Conservation (phyloP, 257 asterid genomes). For the Fraxinus pennsylvanica region DNA sequence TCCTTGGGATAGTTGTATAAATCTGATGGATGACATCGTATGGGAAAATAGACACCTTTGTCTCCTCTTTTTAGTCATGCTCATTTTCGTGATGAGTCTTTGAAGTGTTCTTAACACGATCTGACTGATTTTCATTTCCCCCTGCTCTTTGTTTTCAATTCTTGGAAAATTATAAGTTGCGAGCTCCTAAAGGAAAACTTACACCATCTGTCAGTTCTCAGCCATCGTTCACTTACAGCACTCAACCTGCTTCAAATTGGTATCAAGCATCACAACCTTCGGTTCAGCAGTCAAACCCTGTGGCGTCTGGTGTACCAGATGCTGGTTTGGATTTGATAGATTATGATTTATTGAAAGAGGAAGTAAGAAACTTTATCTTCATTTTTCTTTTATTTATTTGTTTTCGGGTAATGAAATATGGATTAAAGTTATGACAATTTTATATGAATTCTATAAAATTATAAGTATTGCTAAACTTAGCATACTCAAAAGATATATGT, state of each 20-base stretch:
- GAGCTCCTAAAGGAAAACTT: slow-evolving; percentile 37
- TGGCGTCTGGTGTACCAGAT: slow-evolving; percentile 13
- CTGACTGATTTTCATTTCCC: background rate
- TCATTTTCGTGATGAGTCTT: background rate
- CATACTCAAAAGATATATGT: too few relatives aligned
- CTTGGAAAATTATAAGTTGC: slow-evolving; percentile 23
- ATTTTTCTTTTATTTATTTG: background rate
- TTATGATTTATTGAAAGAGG: slow-evolving; percentile 27
- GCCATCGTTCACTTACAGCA: slow-evolving; percentile 26
- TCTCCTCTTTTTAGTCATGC: background rate
- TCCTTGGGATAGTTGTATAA: too few relatives aligned
- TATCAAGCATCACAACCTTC: slow-evolving; percentile 21
- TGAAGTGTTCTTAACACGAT: background rate
- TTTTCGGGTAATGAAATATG: background rate
- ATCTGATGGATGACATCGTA: too few relatives aligned
- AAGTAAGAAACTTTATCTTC: slow-evolving; percentile 5
- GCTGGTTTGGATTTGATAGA: slow-evolving; percentile 24
- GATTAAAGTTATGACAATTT: background rate
- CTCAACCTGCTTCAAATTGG: slow-evolving; percentile 12
- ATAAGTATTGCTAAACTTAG: too few relatives aligned
- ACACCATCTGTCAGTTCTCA: slow-evolving; percentile 25
- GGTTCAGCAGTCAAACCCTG: slow-evolving; percentile 26
- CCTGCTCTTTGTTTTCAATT: background rate
- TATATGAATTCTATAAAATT: too few relatives aligned
- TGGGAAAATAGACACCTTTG: too few relatives aligned